Base-by-base conservation (phyloP, 805 yeast species). In the Dipodascopsis uninucleata region DNA sequence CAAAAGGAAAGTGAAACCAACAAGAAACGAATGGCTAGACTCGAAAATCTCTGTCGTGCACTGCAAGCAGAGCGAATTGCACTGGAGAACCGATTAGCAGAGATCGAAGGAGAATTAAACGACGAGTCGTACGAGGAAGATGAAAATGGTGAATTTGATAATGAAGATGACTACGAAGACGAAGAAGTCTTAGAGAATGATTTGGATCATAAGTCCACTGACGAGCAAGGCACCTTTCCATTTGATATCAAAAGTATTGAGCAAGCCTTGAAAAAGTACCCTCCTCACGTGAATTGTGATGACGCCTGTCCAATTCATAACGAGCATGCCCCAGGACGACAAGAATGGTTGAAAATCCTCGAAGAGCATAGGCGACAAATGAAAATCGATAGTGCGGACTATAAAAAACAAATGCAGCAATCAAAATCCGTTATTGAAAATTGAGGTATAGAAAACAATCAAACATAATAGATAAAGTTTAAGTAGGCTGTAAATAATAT, bases 31-130 rank as follows among this genome's bases (percentile, higher is more conserved):
- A 38, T 47, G 51, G 22, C 47, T 12, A 47, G 40, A 35, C 48
- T 49, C 14, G 54, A 45, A 24, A 49, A 34, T 28, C 37, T 41
- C 21, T 48, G 52, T 20, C 49, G 52, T 8, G 52, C 52, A 8
- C 35, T 48, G 14, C 52, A 48, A 25, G 49, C 52, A 14, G 52
- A 48, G 21, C 45, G 52, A 10, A 35, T 44, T 14, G 45, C 49
- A 4, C 39, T 47, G 18, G 51, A 49, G 28, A 38, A 35, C 23
- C 43, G 43, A 6, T 22, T 46, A 22, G 37, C 52, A n/a, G 45
- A 43, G 17, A 23, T 49, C 14, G 53, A 46, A 28, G 48, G 45
- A 14, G 48, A 25, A 3, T 24, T 42, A n/a, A 43, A 37, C n/a
- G 45, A 41, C n/a, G 32, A 44, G 4, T 38, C 21, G 26, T 45